Base-by-base conservation (phyloP, 495 filamentous ascomycete species). In the Penicillium coprophilum region DNA sequence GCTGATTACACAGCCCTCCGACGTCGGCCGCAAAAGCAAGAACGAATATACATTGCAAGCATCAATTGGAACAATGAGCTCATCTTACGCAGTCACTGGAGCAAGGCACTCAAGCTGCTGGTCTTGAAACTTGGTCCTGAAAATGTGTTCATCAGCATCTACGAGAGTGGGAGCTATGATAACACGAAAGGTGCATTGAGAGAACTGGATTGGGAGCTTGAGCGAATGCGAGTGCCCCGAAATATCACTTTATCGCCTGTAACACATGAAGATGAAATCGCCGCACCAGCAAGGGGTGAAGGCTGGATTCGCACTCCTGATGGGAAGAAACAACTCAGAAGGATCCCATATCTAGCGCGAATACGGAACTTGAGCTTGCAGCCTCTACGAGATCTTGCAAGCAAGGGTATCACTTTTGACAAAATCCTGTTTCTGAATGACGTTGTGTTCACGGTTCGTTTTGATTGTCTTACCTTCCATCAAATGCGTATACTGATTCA, bases 361-460 rank as follows among this genome's bases (percentile, higher is more conserved):
- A 56, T 88, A 32, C 78, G 89, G 47, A 91, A 92, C 68, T 51
- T 71, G 36, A 79, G 80, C 28, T 36, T 81, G 57, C 67, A 78
- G 50, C 77, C 77, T 4, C 60, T 85, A 38, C 55, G 68, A 6
- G 73, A 77, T 20, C 64, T 85, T 30, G 73, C 70, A 2, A 47
- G 52, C 19, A 58, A 71, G 47, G 79, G 80, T n/a, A 66, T 74
- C 4, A 74, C 53, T 6, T 91, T 89, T 64, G 87, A 91, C 60
- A 81, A 81, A 60, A 72, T 92, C 5, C 66, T 93, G 1, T 93
- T 87, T 68, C 65, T 92, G 36, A 89, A 89, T 65, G 88, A 92
- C 67, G 85, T 91, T 15, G 83, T 87, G 4, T 92, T 92, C 57
- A 81, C 76, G 34, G 87, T 90, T 56, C 6, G 77, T 62, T n/a